Evolutionary conservation across 1,284 basidiomycete species (phyloP).

Genomic region (Ceratobasidium sp.): DNA sequence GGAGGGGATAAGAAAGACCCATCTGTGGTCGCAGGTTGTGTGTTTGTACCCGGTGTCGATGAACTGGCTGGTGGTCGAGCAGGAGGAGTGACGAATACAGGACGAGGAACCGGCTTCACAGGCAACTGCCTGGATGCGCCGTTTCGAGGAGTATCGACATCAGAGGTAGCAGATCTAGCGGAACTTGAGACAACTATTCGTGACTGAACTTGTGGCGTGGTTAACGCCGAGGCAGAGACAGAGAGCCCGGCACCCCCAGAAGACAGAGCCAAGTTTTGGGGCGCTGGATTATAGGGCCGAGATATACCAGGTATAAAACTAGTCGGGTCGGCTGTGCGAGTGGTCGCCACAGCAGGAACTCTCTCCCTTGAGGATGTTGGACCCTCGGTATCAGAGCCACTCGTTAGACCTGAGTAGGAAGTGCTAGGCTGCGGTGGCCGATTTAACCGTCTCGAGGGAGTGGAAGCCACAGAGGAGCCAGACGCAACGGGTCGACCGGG

Average conservation of each 20-base stretch:
- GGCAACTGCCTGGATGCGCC: background rate
- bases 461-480: slow-evolving; percentile 1
- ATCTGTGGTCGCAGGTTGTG: background rate
- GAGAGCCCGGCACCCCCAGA: background rate
- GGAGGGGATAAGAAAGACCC: background rate
- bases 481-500: slow-evolving; percentile 11
- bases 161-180: background rate
- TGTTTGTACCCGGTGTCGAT: background rate
- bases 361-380: background rate
- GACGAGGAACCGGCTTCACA: slow-evolving; percentile 8
- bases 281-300: background rate
- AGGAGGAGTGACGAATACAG: slow-evolving; percentile 2
- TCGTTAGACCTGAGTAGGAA: background rate
- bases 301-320: slow-evolving; percentile 26
- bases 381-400: slow-evolving; percentile 33
- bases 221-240: background rate
- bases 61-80: background rate
- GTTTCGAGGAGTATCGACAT: background rate
- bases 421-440: background rate
- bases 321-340: background rate
- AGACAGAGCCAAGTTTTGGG: background rate
- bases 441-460: background rate
- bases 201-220: background rate
- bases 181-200: background rate
- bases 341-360: background rate